Evolutionary conservation across 2,329 filamentous ascomycete genomes (phyloP).

Genomic region (Trichoderma sp.): DNA sequence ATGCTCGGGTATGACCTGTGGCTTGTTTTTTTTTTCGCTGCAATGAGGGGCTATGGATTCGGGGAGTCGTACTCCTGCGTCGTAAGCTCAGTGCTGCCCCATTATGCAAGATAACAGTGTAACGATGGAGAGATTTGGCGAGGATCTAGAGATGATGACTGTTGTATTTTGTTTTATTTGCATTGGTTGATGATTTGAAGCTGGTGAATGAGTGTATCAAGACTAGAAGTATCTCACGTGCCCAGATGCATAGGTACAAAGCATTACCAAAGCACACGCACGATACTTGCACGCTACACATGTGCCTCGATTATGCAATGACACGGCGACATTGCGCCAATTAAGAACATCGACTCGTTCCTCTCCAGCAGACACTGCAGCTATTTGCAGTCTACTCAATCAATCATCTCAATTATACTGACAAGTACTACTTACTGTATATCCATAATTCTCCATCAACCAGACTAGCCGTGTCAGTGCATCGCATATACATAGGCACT

Average conservation of each 20-base stretch:
- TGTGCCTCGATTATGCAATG: slow-evolving; percentile 23
- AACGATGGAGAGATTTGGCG: not conserved
- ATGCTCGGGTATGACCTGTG: not conserved
- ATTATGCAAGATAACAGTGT: not conserved
- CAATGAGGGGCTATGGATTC: not conserved
- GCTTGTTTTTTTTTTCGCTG: not conserved
- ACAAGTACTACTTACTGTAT: not conserved
- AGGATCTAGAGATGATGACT: no score
- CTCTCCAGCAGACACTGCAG: not conserved
- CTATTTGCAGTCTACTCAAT: not conserved
- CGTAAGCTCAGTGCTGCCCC: not conserved
- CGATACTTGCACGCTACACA: not conserved
- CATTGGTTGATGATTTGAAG: not conserved
- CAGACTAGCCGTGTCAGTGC: no score
- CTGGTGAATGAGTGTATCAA: not conserved
- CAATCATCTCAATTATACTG: not conserved
- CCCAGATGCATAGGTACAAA: not conserved
- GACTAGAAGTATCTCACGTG: not conserved
- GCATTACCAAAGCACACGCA: not conserved
- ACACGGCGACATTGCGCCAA: slow-evolving; percentile 14
- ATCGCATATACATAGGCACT: no score
- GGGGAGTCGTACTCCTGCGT: not conserved
- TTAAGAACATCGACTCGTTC: not conserved
- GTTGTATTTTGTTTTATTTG: not conserved
- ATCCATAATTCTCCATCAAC: not conserved